These are phyloP conservation scores for Fusarium continuum DNA, from an alignment of 2,329 filamentous ascomycete species.

Conservation along the genomic window DNA sequence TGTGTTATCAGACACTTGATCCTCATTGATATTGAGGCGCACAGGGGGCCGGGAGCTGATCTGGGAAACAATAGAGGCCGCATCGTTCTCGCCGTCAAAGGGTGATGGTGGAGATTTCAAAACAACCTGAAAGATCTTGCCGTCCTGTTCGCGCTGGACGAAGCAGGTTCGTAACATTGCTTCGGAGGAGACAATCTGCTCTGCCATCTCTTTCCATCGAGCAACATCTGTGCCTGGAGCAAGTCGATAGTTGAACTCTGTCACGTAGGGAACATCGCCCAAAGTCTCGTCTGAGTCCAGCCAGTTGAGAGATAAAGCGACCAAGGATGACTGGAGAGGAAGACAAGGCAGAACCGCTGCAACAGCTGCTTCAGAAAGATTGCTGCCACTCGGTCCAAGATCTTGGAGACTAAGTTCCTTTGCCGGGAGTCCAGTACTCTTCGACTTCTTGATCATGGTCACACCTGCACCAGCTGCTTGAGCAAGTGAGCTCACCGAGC, in stretches of 20 bases:
- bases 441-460: neutral
- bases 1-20: accelerated
- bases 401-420: neutral
- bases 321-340: conserved; percentile 18
- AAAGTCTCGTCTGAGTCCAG: neutral
- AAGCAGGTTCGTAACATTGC: conserved; percentile 19
- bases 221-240: neutral
- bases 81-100: neutral
- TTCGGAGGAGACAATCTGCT: conserved; percentile 1
- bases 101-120: neutral
- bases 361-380: neutral
- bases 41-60: conserved; percentile 10
- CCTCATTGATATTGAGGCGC: neutral
- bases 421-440: neutral
- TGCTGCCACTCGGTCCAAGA: neutral
- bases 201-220: neutral
- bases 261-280: conserved; percentile 13
- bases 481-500: neutral
- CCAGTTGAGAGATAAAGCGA: conserved; percentile 8
- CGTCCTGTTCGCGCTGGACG: conserved; percentile 21
- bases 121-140: conserved; percentile 12
- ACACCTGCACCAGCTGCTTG: neutral
- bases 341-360: conserved; percentile 14
- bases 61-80: neutral
- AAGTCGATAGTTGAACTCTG: conserved; percentile 18